A percentile compares a stretch with the other conserved stretches of the same genome.
These are phyloP conservation scores for Elsinoe australis DNA, from an alignment of 2,329 filamentous ascomycete genomes.

Conservation along the genomic window DNA sequence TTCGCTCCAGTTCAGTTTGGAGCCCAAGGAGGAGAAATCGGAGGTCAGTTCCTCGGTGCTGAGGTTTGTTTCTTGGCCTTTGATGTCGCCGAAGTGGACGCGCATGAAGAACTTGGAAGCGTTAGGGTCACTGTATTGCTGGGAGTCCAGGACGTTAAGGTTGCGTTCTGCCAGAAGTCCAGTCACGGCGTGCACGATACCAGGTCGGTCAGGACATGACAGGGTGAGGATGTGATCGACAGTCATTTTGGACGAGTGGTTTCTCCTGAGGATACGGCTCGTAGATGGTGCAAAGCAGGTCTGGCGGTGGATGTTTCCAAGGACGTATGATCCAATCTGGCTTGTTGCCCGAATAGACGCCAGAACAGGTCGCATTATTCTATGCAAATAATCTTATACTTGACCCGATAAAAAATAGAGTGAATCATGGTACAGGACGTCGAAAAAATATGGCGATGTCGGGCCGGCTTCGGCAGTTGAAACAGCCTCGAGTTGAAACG, in stretches of 20 bases:
- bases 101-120: slow-evolving; percentile 81
- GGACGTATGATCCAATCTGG: slow-evolving; percentile 2
- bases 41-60: slow-evolving; percentile 46
- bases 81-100: slow-evolving; percentile 60
- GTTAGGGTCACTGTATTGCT: slow-evolving; percentile 71
- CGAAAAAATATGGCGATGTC: slow-evolving; percentile 8
- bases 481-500: slow-evolving; percentile 4
- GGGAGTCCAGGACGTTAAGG: slow-evolving; percentile 75
- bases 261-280: neutral
- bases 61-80: slow-evolving; percentile 40
- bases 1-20: slow-evolving; percentile 43
- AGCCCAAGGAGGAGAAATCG: slow-evolving; percentile 55
- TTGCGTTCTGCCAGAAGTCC: slow-evolving; percentile 64
- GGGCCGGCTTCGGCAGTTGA: slow-evolving; percentile 9
- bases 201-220: slow-evolving; percentile 75
- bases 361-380: slow-evolving; percentile 6
- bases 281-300: neutral
- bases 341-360: slow-evolving; percentile 3
- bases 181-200: slow-evolving; percentile 78
- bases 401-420: neutral
- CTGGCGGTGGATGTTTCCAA: neutral
- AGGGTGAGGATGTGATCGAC: slow-evolving; percentile 66
- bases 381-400: neutral
- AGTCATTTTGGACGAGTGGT: slow-evolving; percentile 4
- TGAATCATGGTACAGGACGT: neutral